Conservation (phyloP, 257 asterid genomes). For the Salvia miltiorrhiza region DNA sequence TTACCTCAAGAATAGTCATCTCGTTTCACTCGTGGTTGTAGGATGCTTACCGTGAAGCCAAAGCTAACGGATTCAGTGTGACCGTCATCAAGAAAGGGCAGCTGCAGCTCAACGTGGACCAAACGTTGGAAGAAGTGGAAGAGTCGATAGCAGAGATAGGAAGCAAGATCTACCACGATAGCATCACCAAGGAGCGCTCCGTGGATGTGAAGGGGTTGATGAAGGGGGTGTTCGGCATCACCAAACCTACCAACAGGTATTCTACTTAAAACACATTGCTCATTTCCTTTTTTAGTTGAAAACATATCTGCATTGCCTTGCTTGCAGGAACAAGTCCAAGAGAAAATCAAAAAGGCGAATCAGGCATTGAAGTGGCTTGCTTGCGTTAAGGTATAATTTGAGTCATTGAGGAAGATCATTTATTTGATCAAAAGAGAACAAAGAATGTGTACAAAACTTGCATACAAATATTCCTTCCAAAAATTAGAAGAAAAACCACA, state of each 20-base stretch:
- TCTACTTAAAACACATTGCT: too few relatives aligned
- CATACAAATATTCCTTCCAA: not conserved
- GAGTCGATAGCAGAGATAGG: slow-evolving; percentile 75
- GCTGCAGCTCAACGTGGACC: slow-evolving; percentile 79
- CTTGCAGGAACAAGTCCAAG: slow-evolving; percentile 50
- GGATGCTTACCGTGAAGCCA: slow-evolving; percentile 94
- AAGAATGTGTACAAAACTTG: not conserved
- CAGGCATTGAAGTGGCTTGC: slow-evolving; percentile 29
- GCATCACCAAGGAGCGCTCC: slow-evolving; percentile 61
- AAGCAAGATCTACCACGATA: slow-evolving; percentile 82
- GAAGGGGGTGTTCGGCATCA: slow-evolving; percentile 84
- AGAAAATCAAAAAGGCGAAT: slow-evolving; percentile 42
- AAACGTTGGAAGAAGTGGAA: slow-evolving; percentile 87
- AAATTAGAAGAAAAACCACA: slow-evolving; percentile 11
- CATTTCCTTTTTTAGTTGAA: too few relatives aligned
- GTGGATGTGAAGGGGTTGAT: slow-evolving; percentile 63
- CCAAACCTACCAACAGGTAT: slow-evolving; percentile 59
- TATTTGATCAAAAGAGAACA: not conserved
- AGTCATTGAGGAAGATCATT: not conserved
- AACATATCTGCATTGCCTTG: not conserved
- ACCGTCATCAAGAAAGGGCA: slow-evolving; percentile 88
- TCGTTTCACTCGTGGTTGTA: slow-evolving; percentile 27
- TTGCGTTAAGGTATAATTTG: not conserved
- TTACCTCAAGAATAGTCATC: not conserved
- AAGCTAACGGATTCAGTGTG: slow-evolving; percentile 77